phyloP scores from a whole-genome alignment of 202 grass and related monocot genomes.

The Brachypodium distachyon region DNA sequence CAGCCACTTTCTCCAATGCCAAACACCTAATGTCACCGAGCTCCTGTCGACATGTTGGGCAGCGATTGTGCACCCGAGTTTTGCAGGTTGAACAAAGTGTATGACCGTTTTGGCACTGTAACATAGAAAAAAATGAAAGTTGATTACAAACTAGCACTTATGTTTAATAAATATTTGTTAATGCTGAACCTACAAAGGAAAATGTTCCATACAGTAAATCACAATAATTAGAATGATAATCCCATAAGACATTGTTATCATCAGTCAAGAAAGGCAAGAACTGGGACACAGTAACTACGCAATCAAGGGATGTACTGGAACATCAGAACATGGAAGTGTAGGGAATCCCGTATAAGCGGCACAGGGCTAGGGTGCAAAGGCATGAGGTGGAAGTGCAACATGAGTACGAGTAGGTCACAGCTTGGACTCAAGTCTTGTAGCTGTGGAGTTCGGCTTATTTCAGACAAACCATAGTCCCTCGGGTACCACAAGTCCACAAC shows the following conservation, averaged over 20 bases:
- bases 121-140: slow-evolving; percentile 8
- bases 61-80: slow-evolving; percentile 84
- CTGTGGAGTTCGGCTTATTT: neutral
- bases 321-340: neutral
- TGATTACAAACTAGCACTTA: neutral
- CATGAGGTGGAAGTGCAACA: neutral
- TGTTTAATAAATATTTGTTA: neutral
- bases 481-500: neutral
- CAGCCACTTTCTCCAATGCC: slow-evolving; percentile 96
- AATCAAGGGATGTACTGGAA: neutral
- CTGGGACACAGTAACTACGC: neutral
- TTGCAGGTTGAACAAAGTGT: slow-evolving; percentile 93
- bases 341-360: neutral
- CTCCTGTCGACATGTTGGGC: slow-evolving; percentile 89
- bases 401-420: neutral
- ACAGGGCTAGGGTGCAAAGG: neutral
- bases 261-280: neutral
- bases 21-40: slow-evolving; percentile 91
- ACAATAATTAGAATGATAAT: neutral
- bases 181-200: neutral
- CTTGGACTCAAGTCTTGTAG: neutral
- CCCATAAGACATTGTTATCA: neutral
- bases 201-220: neutral
- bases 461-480: neutral
- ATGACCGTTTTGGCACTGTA: slow-evolving; percentile 96